Evolutionary conservation across 768 basidiomycete species (phyloP).

Genomic region (Vararia minispora): DNA sequence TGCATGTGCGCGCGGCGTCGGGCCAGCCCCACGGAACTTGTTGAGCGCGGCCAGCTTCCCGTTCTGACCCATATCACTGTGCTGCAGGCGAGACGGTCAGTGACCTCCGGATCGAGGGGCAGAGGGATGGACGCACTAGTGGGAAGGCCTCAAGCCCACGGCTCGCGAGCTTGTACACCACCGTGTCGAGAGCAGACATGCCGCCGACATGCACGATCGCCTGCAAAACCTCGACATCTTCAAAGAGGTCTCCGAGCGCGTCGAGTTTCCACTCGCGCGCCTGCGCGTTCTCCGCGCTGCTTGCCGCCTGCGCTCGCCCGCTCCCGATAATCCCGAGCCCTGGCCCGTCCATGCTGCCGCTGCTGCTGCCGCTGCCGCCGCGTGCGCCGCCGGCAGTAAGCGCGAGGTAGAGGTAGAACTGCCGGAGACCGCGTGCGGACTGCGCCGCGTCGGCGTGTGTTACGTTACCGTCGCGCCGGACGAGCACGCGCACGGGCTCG

Average conservation of each 20-base stretch:
- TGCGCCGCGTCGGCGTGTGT: conserved; percentile 57
- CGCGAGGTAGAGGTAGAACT: conserved; percentile 93
- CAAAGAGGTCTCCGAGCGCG: conserved; percentile 81
- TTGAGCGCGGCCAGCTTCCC: conserved; percentile 74
- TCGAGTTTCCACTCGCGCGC: conserved; percentile 94
- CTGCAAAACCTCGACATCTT: conserved; percentile 72
- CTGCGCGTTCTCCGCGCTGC: conserved; percentile 73
- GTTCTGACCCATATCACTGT: conserved; percentile 85
- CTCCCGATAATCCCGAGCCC: conserved; percentile 89
- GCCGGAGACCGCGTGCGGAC: conserved; percentile 76
- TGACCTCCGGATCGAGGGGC: conserved; percentile 2
- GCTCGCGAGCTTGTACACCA: conserved; percentile 82
- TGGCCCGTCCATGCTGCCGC: too few species aligned
- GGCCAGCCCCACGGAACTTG: conserved; percentile 75
- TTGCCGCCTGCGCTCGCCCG: conserved; percentile 71
- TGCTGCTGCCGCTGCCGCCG: conserved; percentile 33
- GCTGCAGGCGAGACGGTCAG: conserved; percentile 32
- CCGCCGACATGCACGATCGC: conserved; percentile 86
- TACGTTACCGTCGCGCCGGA: conserved; percentile 82
- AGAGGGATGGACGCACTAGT: conserved; percentile 43
- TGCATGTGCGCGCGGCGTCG: conserved; percentile 43
- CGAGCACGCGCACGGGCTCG: conserved; percentile 96
- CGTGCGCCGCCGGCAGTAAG: conserved; percentile 79
- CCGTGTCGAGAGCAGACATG: conserved; percentile 76
- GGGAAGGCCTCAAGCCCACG: conserved; percentile 83